Conservation (phyloP, 306 rosid genomes). For the Pachyrhizus erosus region DNA sequence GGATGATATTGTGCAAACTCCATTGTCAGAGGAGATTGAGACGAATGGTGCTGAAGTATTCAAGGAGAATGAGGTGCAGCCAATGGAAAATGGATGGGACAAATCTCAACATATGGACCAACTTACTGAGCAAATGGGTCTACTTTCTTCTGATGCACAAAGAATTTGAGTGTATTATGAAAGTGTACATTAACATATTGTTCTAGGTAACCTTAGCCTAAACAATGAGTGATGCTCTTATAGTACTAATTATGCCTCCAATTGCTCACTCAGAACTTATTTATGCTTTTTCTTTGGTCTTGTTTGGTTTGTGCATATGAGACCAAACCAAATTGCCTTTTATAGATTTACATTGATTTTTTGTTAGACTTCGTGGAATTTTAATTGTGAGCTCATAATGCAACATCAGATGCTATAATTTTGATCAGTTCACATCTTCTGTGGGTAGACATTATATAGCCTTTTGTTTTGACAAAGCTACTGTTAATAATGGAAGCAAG, state of each 20-base stretch:
- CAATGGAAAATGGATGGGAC: conserved; percentile 60
- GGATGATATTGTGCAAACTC: conserved; percentile 58
- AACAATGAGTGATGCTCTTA: conserved; percentile 3
- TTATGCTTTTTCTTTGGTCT: conserved; percentile 19
- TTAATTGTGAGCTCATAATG: neutral
- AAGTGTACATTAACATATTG: conserved; percentile 41
- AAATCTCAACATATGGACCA: conserved; percentile 64
- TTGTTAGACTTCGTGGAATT: neutral
- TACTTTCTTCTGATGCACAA: conserved; percentile 63
- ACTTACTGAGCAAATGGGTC: conserved; percentile 82
- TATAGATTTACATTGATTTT: conserved; percentile 27
- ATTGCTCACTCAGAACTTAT: conserved; percentile 43
- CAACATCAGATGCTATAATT: neutral
- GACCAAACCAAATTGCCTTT: conserved; percentile 21
- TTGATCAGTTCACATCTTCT: neutral
- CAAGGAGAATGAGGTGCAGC: conserved; percentile 53
- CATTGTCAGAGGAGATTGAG: conserved; percentile 56
- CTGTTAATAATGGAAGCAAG: neutral
- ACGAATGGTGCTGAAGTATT: conserved; percentile 45
- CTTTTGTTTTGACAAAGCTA: neutral
- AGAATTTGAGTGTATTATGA: conserved; percentile 46
- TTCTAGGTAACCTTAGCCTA: neutral
- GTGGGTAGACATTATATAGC: neutral
- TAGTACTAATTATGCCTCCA: neutral
- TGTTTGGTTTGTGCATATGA: conserved; percentile 46